Conservation (phyloP, 148 eudicot genomes). For the Persicaria maculosa region DNA sequence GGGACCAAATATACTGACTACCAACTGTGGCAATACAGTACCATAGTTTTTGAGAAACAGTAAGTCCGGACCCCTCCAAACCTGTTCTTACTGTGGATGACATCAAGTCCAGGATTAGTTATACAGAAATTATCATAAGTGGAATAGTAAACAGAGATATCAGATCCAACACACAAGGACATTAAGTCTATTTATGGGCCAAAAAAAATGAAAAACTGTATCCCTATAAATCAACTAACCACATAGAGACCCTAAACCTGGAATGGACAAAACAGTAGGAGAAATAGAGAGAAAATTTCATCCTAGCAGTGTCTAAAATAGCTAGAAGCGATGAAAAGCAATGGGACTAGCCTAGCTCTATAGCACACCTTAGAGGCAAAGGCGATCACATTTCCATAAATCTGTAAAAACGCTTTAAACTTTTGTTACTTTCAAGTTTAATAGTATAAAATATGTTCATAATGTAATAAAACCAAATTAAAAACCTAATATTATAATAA, state of each 20-base stretch:
- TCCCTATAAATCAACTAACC: background rate
- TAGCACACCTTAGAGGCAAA: no score
- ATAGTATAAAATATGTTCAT: no score
- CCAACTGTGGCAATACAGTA: conserved; percentile 92
- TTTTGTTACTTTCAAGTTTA: no score
- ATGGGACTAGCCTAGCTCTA: no score
- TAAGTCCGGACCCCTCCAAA: conserved; percentile 92
- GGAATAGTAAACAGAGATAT: background rate
- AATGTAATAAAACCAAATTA: no score
- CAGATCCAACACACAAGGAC: background rate
- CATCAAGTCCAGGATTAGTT: conserved; percentile 8
- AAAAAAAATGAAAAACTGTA: background rate
- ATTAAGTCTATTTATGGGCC: background rate
- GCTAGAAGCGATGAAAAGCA: no score
- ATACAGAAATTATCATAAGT: background rate
- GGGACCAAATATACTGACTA: conserved; percentile 88
- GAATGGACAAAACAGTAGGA: background rate
- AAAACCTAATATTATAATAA: no score
- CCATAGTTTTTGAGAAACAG: conserved; percentile 82
- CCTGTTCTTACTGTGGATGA: conserved; percentile 66
- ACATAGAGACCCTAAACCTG: background rate
- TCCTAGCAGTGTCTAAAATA: background rate
- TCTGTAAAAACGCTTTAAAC: no score
- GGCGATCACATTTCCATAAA: no score
- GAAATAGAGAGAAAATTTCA: background rate